These are phyloP conservation scores for Cardiospermum halicacabum DNA, from an alignment of 345 rosid species.

Conservation along the genomic window DNA sequence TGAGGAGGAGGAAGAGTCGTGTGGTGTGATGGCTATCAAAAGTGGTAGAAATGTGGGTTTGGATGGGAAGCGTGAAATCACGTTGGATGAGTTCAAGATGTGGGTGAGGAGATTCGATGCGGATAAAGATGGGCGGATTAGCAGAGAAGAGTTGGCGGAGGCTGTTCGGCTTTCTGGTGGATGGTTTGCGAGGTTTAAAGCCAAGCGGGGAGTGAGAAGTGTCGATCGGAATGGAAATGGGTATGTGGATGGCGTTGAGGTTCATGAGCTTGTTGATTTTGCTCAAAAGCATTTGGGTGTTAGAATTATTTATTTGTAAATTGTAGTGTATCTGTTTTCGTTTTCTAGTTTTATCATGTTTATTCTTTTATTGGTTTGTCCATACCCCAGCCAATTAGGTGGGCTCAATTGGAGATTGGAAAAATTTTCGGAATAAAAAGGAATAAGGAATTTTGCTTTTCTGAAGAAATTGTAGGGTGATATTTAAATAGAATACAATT, in stretches of 20 bases:
- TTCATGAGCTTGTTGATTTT: constrained; percentile 17
- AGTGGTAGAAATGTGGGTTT: neutral
- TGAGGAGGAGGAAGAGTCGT: too few relatives aligned
- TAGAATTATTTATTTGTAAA: constrained; percentile 1
- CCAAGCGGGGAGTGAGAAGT: neutral
- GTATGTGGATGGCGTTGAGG: constrained; percentile 11
- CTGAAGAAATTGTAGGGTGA: too few relatives aligned
- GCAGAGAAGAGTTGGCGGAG: constrained; percentile 8
- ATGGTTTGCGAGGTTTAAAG: constrained; percentile 13
- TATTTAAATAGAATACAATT: too few relatives aligned
- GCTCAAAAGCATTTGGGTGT: constrained; percentile 19
- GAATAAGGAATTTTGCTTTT: too few relatives aligned
- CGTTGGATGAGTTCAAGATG: constrained; percentile 10
- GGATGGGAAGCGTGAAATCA: constrained; percentile 1
- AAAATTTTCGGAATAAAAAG: too few relatives aligned
- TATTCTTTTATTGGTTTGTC: too few relatives aligned
- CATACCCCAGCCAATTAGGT: too few relatives aligned
- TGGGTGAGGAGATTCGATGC: constrained; percentile 10
- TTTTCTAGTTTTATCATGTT: too few relatives aligned
- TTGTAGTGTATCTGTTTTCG: too few relatives aligned
- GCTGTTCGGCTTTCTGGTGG: neutral
- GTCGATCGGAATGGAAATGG: constrained; percentile 11
- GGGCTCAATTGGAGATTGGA: too few relatives aligned
- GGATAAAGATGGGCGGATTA: constrained; percentile 6
- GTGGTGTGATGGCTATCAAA: too few relatives aligned